Evolutionary conservation across 139 green algal genomes (phyloP).

Genomic region (Chlorella sp.): DNA sequence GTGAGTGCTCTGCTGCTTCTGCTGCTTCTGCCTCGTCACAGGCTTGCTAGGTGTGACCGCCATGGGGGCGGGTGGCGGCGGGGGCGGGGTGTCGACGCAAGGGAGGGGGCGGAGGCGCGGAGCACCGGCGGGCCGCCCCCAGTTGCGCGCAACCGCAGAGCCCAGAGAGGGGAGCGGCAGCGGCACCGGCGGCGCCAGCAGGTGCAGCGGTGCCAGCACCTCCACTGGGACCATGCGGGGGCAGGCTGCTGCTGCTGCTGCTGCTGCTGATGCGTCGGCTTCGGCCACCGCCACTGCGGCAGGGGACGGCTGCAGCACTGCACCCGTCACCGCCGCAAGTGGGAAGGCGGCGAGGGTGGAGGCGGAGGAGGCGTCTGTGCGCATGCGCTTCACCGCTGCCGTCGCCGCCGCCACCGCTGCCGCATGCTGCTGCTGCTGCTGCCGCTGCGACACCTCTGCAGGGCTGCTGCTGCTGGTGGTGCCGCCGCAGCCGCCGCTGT

Average conservation of each 20-base stretch:
- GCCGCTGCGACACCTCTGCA: neutral
- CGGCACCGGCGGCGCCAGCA: neutral
- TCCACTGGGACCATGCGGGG: neutral
- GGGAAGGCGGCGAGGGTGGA: neutral
- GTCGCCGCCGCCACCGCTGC: neutral
- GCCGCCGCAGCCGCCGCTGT: slow-evolving; percentile 8
- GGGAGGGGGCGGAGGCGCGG: slow-evolving; percentile 17
- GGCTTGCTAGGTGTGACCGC: slow-evolving; percentile 20
- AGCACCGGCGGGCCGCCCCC: neutral
- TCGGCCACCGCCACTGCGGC: neutral
- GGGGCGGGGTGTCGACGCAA: neutral
- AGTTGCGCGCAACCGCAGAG: neutral
- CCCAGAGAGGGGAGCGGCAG: neutral
- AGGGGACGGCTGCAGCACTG: neutral
- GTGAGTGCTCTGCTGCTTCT: no score
- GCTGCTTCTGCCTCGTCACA: slow-evolving; percentile 21
- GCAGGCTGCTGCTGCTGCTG: neutral
- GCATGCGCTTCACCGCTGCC: neutral
- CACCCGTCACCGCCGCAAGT: neutral
- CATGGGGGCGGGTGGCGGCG: neutral
- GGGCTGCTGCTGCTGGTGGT: slow-evolving; percentile 8
- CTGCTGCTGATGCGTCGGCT: no score
- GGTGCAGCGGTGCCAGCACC: neutral
- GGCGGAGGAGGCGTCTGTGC: neutral
- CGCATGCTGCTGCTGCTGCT: neutral